Base-by-base conservation (phyloP, 768 basidiomycete species). In the Boletus vermiculosoides region DNA sequence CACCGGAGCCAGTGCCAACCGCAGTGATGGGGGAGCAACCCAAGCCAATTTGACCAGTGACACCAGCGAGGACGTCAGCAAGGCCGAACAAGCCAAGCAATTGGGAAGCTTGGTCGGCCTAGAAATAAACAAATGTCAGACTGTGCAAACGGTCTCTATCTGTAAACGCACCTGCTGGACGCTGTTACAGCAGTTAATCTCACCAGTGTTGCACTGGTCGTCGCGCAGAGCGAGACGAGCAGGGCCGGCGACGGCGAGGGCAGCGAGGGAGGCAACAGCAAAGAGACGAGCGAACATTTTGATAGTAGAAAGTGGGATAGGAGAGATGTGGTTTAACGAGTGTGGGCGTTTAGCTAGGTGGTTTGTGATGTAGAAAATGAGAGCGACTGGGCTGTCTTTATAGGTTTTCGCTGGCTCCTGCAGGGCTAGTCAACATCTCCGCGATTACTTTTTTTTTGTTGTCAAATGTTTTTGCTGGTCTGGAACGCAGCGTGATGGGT, bases 271-370 rank as follows among this genome's bases (percentile, higher is more conserved):
- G 20, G 57, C 64, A 47, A 63, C 44, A 9, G 55, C 58, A 9
- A 59, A 57, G 28, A 59, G 20, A 55, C 60, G 57, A 57, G 58
- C 44, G 31, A 64, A 65, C 64, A 65, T 65, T 34, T 23, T 52
- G 54, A 56, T 55, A 2, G 1, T 51, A 34, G 49, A 44, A 42
- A 45, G 31, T 39, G 34, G 5, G 53, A 0, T 10, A n/a, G 39
- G 16, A 22, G 30, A 5, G 30, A 3, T 45, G 23, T 12, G 45
- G 4, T 39, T 25, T 50, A 59, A 55, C 16, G 60, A 59, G n/a
- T 59, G 60, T 45, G 36, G 54, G 3, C 25, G 18, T n/a, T 22
- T 22, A 34, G 39, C 33, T 25, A 41, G 36, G 16, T 39, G 7
- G 1, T 20, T 37, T 41, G 23, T 20, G 47, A 45, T 54, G 44